Conservation (phyloP, 2,329 filamentous ascomycete genomes). For the Catunica adiposa region DNA sequence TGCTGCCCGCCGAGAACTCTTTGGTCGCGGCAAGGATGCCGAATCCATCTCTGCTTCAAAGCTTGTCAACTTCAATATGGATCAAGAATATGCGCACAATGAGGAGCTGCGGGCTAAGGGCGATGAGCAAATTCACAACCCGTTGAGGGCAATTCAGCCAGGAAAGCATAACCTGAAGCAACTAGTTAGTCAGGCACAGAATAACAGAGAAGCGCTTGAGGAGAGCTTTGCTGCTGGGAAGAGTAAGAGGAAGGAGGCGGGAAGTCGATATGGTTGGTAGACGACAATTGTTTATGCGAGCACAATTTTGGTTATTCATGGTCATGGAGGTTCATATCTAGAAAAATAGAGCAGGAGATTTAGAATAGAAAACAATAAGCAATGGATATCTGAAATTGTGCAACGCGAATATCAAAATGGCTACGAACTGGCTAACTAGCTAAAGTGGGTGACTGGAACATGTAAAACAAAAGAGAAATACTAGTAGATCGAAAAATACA, state of each 20-base stretch:
- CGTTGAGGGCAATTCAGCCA: constrained; percentile 69
- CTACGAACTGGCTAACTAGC: not conserved
- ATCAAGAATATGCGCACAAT: constrained; percentile 73
- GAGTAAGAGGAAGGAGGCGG: constrained; percentile 66
- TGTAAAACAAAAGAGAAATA: constrained; percentile 2
- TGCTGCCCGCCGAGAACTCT: constrained; percentile 63
- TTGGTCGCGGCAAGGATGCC: constrained; percentile 48
- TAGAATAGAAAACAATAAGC: not conserved
- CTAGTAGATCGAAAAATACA: no score
- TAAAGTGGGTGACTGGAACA: constrained; percentile 5
- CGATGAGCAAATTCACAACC: constrained; percentile 55
- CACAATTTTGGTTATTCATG: no score
- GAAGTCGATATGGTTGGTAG: constrained; percentile 67
- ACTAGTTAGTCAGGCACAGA: constrained; percentile 66
- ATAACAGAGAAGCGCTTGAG: constrained; percentile 72
- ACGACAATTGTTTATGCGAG: not conserved
- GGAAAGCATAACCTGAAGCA: constrained; percentile 74
- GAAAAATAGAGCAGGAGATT: no score
- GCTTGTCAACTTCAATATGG: constrained; percentile 76
- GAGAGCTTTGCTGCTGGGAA: constrained; percentile 77
- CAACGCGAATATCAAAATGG: constrained; percentile 10
- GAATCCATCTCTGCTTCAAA: constrained; percentile 35
- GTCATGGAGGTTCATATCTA: no score
- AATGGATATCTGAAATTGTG: constrained; percentile 10
- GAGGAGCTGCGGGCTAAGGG: constrained; percentile 55